These are phyloP conservation scores for Boletus rubescentipes DNA, from an alignment of 768 basidiomycete species.

Conservation along the genomic window DNA sequence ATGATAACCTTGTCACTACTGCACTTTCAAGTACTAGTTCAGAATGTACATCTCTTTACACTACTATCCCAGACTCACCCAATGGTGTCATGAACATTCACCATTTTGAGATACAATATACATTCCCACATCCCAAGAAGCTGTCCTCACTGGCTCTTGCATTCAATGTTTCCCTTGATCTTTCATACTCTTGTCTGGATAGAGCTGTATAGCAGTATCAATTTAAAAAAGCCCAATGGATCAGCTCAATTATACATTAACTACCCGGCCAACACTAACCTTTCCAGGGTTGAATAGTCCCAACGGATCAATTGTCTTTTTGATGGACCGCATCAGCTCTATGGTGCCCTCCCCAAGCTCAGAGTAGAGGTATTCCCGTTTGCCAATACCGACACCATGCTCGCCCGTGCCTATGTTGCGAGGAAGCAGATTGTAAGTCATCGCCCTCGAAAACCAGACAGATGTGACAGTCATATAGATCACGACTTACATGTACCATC, in stretches of 20 bases:
- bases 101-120: background rate
- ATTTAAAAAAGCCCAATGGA: background rate
- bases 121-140: too few relatives aligned
- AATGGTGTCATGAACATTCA: background rate
- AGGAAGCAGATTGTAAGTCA: background rate
- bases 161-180: background rate
- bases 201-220: conserved; percentile 9
- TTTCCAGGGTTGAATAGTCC: conserved; percentile 85
- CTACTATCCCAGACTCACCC: too few relatives aligned
- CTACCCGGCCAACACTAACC: conserved; percentile 34
- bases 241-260: background rate
- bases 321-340: conserved; percentile 80
- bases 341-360: conserved; percentile 86
- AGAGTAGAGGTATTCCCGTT: conserved; percentile 73
- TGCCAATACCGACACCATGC: conserved; percentile 87
- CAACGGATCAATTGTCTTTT: conserved; percentile 69
- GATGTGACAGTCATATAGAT: background rate
- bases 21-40: too few relatives aligned
- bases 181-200: conserved; percentile 28
- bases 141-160: background rate
- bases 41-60: too few relatives aligned
- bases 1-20: too few relatives aligned
- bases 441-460: background rate
- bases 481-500: conserved; percentile 66
- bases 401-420: conserved; percentile 62